Conservation (phyloP, 148 eudicot species). For the Chenopodium suecicum region DNA sequence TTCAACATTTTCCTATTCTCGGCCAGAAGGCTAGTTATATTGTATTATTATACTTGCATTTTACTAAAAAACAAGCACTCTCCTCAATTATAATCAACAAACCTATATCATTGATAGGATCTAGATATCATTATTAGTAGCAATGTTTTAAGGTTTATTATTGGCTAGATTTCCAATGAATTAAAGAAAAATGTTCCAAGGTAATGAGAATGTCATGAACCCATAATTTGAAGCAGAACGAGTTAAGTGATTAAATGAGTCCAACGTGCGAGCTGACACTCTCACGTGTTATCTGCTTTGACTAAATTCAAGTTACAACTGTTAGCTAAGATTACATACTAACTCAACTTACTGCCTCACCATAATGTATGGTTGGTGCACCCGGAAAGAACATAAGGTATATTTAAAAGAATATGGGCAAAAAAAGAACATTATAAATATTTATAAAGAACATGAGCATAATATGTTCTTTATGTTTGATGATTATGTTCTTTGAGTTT, state of each 20-base stretch:
- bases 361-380: too few species aligned
- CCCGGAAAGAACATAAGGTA: too few species aligned
- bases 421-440: too few species aligned
- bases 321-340: background rate
- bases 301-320: slow-evolving; percentile 16
- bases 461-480: too few species aligned
- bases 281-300: slow-evolving; percentile 27
- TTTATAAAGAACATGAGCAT: too few species aligned
- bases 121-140: background rate
- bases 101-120: background rate
- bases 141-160: background rate
- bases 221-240: background rate
- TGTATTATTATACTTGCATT: background rate
- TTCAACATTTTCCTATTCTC: too few species aligned
- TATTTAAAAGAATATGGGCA: too few species aligned
- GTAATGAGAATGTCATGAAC: background rate
- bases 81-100: too few species aligned
- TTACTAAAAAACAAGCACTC: background rate
- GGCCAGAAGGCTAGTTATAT: too few species aligned
- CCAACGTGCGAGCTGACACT: slow-evolving; percentile 28
- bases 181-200: background rate
- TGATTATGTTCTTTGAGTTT: too few species aligned
- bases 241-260: slow-evolving; percentile 2
- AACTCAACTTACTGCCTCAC: too few species aligned
- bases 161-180: background rate